Evolutionary conservation across 306 rosid genomes (phyloP).

Genomic region (Acmispon strigosus): DNA sequence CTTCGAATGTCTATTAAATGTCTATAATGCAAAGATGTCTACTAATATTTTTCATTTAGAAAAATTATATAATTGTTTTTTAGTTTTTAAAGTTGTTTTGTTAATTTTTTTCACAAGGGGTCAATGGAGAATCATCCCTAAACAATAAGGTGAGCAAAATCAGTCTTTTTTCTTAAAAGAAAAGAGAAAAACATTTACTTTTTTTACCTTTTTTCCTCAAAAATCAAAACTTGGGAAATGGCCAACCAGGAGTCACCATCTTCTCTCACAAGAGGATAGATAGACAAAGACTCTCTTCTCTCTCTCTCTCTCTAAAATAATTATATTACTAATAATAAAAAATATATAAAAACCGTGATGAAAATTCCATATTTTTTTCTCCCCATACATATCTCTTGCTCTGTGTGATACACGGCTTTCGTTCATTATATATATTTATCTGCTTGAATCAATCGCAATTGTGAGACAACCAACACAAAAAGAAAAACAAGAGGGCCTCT

Average conservation of each 20-base stretch:
- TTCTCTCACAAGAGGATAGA: slow-evolving; percentile 44
- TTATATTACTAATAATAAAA: background rate
- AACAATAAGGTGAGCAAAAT: background rate
- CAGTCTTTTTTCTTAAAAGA: background rate
- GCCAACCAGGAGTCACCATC: slow-evolving; percentile 41
- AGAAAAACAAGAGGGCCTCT: slow-evolving; percentile 55
- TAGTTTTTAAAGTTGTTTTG: no score
- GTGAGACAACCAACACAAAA: slow-evolving; percentile 17
- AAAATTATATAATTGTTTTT: background rate
- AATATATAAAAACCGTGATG: slow-evolving; percentile 10
- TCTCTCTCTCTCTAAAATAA: slow-evolving; percentile 9
- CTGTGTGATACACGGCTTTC: slow-evolving; percentile 44
- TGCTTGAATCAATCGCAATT: slow-evolving; percentile 46
- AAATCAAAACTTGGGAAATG: slow-evolving; percentile 22
- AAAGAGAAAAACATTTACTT: background rate
- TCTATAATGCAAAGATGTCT: no score
- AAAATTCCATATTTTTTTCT: slow-evolving; percentile 24
- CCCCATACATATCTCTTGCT: slow-evolving; percentile 33
- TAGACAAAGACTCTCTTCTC: background rate
- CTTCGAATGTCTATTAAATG: no score
- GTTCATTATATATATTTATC: slow-evolving; percentile 36
- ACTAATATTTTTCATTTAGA: no score
- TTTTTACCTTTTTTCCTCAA: background rate
- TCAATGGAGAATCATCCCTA: slow-evolving; percentile 2
- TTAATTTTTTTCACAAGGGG: background rate